These are phyloP conservation scores for Colletotrichum sp. DNA, from an alignment of 2,329 filamentous ascomycete species.

Conservation along the genomic window DNA sequence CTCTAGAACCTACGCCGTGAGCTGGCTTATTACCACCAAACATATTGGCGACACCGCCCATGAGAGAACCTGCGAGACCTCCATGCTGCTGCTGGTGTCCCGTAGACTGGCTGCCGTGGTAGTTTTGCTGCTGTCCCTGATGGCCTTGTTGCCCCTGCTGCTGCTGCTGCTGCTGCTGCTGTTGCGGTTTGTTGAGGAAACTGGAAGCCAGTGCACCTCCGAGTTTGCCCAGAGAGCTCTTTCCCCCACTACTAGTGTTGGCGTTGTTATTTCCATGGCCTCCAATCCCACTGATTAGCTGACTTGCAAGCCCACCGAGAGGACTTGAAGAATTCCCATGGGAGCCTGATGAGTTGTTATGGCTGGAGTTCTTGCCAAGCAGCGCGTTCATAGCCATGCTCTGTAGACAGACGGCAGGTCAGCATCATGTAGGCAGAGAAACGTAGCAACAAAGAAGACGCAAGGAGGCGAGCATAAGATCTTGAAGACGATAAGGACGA, in stretches of 20 bases:
- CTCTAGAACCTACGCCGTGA: constrained; percentile 38
- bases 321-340: constrained; percentile 41
- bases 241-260: constrained; percentile 35
- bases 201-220: constrained; percentile 62
- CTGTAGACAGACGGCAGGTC: constrained; percentile 36
- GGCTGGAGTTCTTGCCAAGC: constrained; percentile 50
- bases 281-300: constrained; percentile 47
- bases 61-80: constrained; percentile 57
- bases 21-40: constrained; percentile 55
- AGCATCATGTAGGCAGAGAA: not conserved
- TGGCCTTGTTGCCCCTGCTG: constrained; percentile 36
- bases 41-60: constrained; percentile 58
- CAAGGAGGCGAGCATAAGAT: not conserved
- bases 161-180: constrained; percentile 44
- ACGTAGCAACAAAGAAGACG: not conserved
- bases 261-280: constrained; percentile 28
- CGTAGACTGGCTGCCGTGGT: constrained; percentile 51
- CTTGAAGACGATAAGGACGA: constrained; percentile 13
- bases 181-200: constrained; percentile 46
- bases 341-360: constrained; percentile 29
- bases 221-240: constrained; percentile 55
- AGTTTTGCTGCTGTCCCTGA: constrained; percentile 43
- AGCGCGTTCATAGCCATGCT: constrained; percentile 67
- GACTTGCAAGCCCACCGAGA: constrained; percentile 51
- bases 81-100: constrained; percentile 37